Evolutionary conservation across 331 rosid genomes (phyloP).

Genomic region (Pyracantha coccinea): DNA sequence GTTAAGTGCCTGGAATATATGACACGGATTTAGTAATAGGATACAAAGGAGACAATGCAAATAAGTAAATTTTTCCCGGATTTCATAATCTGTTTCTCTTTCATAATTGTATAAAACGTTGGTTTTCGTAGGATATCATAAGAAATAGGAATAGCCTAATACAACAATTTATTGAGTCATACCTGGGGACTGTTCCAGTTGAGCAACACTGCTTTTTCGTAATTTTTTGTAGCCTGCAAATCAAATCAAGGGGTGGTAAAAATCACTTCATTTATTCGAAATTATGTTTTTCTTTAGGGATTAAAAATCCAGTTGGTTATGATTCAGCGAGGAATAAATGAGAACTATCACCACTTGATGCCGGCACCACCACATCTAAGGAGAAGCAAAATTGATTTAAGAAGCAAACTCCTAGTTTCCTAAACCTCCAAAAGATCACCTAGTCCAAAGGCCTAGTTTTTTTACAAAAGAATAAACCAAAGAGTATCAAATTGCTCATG

Average conservation of each 20-base stretch:
- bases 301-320: neutral
- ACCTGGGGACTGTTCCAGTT: slow-evolving; percentile 99
- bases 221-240: slow-evolving; percentile 85
- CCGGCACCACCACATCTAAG: neutral
- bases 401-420: neutral
- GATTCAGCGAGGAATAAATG: neutral
- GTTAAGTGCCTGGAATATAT: slow-evolving; percentile 87
- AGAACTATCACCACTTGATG: neutral
- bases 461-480: neutral
- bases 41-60: slow-evolving; percentile 5
- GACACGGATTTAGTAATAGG: slow-evolving; percentile 11
- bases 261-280: neutral
- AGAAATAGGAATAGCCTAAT: neutral
- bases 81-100: neutral
- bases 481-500: slow-evolving; percentile 4
- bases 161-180: slow-evolving; percentile 7
- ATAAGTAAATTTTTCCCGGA: neutral
- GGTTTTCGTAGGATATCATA: neutral
- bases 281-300: neutral
- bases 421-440: neutral
- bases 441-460: neutral
- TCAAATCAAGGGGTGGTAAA: slow-evolving; percentile 10
- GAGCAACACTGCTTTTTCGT: slow-evolving; percentile 90
- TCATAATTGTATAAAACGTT: neutral
- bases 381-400: neutral